These are phyloP conservation scores for Penicillium flavigenum DNA, from an alignment of 495 filamentous ascomycete species.

Conservation along the genomic window DNA sequence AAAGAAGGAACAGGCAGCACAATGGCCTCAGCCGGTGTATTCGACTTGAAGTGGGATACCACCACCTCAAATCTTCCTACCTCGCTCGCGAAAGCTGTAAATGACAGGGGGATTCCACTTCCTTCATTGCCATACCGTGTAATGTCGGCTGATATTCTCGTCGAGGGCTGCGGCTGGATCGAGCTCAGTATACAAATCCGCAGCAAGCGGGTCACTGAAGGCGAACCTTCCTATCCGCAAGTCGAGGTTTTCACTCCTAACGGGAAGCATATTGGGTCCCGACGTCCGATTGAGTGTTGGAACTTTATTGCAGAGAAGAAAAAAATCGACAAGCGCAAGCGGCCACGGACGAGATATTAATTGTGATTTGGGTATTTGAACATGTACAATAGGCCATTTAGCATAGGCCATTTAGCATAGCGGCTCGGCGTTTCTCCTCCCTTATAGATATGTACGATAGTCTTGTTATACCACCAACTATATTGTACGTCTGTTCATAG, in stretches of 20 bases:
- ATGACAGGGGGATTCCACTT: constrained; percentile 31
- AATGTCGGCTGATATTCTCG: constrained; percentile 75
- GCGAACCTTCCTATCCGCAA: constrained; percentile 52
- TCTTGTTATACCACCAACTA: not conserved
- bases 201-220: constrained; percentile 38
- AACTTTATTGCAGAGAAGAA: constrained; percentile 38
- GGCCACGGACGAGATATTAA: constrained; percentile 18
- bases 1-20: constrained; percentile 53
- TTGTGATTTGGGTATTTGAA: constrained; percentile 10
- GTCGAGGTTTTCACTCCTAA: constrained; percentile 85
- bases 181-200: constrained; percentile 83
- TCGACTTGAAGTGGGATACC: constrained; percentile 74
- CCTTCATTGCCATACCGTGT: constrained; percentile 71
- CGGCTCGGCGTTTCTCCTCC: constrained; percentile 12
- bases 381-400: constrained; percentile 7
- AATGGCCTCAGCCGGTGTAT: constrained; percentile 67
- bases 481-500: not conserved
- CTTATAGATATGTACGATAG: constrained; percentile 5
- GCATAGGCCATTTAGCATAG: constrained; percentile 13
- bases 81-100: constrained; percentile 35
- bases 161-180: constrained; percentile 92
- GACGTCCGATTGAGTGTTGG: constrained; percentile 76
- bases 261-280: constrained; percentile 68
- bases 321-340: constrained; percentile 37
- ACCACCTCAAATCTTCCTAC: constrained; percentile 57